phyloP scores from a whole-genome alignment of 257 asterid genomes.

The Verbascum thapsus region DNA sequence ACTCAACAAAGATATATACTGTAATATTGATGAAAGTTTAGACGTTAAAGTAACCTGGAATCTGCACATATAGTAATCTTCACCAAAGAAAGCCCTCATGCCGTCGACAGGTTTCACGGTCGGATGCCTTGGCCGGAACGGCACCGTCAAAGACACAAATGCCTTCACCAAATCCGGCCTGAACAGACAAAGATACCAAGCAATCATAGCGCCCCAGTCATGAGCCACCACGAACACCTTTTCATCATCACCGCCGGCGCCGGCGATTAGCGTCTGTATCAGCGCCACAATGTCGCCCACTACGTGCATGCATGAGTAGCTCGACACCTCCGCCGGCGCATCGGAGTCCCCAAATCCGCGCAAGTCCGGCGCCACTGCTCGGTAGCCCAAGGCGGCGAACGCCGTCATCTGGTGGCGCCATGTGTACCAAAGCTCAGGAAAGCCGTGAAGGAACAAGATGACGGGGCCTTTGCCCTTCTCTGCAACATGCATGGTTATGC shows the following conservation, averaged over 20 bases:
- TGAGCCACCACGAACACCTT: constrained; percentile 75
- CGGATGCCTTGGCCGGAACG: constrained; percentile 79
- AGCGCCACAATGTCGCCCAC: constrained; percentile 82
- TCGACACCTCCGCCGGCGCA: constrained; percentile 43
- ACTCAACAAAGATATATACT: too few relatives aligned
- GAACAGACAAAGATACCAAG: constrained; percentile 71
- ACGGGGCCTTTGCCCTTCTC: constrained; percentile 71
- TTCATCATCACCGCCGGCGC: constrained; percentile 36
- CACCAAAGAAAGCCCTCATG: constrained; percentile 71
- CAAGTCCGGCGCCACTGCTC: constrained; percentile 88
- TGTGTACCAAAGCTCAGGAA: constrained; percentile 89
- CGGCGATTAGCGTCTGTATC: constrained; percentile 46
- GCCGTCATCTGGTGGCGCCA: constrained; percentile 87
- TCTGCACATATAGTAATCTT: constrained; percentile 89
- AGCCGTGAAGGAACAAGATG: constrained; percentile 87
- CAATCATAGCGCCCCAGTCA: constrained; percentile 95
- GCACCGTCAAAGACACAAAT: constrained; percentile 59
- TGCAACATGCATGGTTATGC: constrained; percentile 84
- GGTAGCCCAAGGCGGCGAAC: constrained; percentile 67
- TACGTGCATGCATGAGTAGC: constrained; percentile 65
- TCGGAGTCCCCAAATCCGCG: constrained; percentile 86
- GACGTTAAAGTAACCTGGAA: too few relatives aligned
- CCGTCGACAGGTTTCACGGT: constrained; percentile 55
- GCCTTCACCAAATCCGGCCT: constrained; percentile 84
- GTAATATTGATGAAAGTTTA: too few relatives aligned